Base-by-base conservation (phyloP, 768 basidiomycete genomes). In the Mycena olivaceomarginata region DNA sequence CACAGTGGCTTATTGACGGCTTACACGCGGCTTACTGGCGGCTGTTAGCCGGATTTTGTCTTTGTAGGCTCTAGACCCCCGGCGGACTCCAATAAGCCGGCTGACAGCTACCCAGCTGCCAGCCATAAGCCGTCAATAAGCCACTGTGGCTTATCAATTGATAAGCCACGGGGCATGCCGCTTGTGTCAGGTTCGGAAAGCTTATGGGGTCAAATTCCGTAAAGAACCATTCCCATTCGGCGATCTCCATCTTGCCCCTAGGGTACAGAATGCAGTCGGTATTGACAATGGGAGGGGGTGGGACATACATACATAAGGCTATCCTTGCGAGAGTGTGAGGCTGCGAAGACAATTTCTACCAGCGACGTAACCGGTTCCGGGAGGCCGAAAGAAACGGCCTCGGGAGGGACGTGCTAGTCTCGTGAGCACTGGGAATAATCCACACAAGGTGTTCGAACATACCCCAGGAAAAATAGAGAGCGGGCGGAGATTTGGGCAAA, bases 181-280 rank as follows among this genome's bases (percentile, higher is more conserved):
- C n/a, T n/a, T n/a, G n/a, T n/a, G n/a, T n/a, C n/a, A 77, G 41
- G 41, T 43, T 73, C n/a, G 76, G 76, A 25, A 65, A 65, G 12
- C 9, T 6, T 31, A 11, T 22, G n/a, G 60, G 46, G 9, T 66
- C 53, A 13, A 72, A 72, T 0, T 11, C 5, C 13, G 8, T 46
- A 16, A 77, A 70, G 51, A 73, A 77, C 9, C 2, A 6, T 11
- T 72, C 67, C 71, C 76, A 77, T 39, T 7, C 9, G 41, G 43
- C 41, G 20, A 39, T 6, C 2, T 22, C 9, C 0, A 18, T 20
- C 6, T 69, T 51, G 4, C 56, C 37, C 9, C 41, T 64, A 37
- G 51, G 60, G 48, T 8, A 18, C 5, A 53, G 10, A 8, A 5
- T 31, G 22, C 18, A 13, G 40, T 43, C 8, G 20, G 7, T 13